Evolutionary conservation across 306 rosid genomes (phyloP).

Genomic region (Gillenia trifoliata): DNA sequence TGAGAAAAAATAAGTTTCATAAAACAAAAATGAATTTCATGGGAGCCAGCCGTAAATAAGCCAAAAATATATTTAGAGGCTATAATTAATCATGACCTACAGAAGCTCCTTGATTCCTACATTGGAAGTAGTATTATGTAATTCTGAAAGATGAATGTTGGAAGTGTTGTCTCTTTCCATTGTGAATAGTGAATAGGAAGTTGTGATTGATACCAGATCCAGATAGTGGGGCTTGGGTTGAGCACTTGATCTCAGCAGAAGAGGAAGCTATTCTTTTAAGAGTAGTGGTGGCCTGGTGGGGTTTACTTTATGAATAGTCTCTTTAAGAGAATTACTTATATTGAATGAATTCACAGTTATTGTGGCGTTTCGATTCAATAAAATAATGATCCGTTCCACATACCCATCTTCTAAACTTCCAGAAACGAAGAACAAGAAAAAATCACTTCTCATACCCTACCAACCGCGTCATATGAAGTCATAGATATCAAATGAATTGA

Average conservation of each 20-base stretch:
- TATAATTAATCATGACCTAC: neutral
- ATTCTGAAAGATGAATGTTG: neutral
- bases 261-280: neutral
- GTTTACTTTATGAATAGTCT: neutral
- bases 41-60: too few species aligned
- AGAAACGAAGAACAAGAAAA: too few species aligned
- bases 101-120: neutral
- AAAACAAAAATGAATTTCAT: too few species aligned
- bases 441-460: too few species aligned
- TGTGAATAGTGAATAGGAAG: neutral
- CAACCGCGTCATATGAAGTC: too few species aligned
- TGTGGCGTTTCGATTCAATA: too few species aligned
- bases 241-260: neutral
- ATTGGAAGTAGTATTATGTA: neutral
- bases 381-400: too few species aligned
- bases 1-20: too few species aligned
- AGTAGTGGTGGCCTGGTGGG: neutral
- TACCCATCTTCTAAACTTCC: too few species aligned
- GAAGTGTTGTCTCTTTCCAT: neutral
- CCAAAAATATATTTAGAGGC: neutral
- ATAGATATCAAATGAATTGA: too few species aligned
- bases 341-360: too few species aligned
- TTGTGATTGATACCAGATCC: neutral
- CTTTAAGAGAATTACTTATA: too few species aligned
- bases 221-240: neutral